phyloP scores from a whole-genome alignment of 805 yeast species.

The Citeromyces nyonsensis region DNA sequence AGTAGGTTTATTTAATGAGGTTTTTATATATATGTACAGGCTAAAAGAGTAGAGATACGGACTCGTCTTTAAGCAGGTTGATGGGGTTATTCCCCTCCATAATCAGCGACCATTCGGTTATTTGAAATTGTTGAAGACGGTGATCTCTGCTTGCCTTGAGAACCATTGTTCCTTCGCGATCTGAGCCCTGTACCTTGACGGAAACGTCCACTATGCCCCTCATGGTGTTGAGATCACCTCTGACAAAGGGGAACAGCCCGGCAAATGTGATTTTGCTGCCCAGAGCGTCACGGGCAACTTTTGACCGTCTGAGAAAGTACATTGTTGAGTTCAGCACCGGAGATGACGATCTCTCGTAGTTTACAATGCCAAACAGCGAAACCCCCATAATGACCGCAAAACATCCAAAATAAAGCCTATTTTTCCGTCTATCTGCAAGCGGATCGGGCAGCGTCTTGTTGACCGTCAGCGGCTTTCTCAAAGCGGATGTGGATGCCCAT shows the following conservation, averaged over 20 bases:
- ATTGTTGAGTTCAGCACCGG: slow-evolving; percentile 81
- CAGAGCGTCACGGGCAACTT: slow-evolving; percentile 38
- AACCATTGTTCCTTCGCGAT: slow-evolving; percentile 33
- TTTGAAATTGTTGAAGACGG: slow-evolving; percentile 37
- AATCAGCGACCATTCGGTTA: slow-evolving; percentile 47
- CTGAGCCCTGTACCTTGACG: slow-evolving; percentile 58
- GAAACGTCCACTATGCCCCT: slow-evolving; percentile 64
- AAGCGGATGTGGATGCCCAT: slow-evolving; percentile 6
- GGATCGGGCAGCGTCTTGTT: slow-evolving; percentile 81
- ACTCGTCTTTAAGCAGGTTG: slow-evolving; percentile 33
- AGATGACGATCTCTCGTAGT: slow-evolving; percentile 84
- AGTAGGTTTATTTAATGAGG: background rate
- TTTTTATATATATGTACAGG: slow-evolving; percentile 1
- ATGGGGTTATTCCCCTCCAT: slow-evolving; percentile 23
- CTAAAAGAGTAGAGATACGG: slow-evolving; percentile 12
- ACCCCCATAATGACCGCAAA: slow-evolving; percentile 40
- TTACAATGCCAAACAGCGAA: slow-evolving; percentile 56
- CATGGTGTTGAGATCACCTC: slow-evolving; percentile 74
- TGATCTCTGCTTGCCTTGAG: slow-evolving; percentile 61
- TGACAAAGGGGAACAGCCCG: slow-evolving; percentile 76
- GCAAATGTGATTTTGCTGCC: slow-evolving; percentile 70
- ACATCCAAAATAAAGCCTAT: slow-evolving; percentile 34
- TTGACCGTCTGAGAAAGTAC: slow-evolving; percentile 71
- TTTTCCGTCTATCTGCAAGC: slow-evolving; percentile 31
- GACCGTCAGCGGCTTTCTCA: slow-evolving; percentile 35